A percentile compares a stretch with the other conserved stretches of the same genome.
These are phyloP conservation scores for Rosa lucieae DNA, from an alignment of 306 rosid species.

Conservation along the genomic window DNA sequence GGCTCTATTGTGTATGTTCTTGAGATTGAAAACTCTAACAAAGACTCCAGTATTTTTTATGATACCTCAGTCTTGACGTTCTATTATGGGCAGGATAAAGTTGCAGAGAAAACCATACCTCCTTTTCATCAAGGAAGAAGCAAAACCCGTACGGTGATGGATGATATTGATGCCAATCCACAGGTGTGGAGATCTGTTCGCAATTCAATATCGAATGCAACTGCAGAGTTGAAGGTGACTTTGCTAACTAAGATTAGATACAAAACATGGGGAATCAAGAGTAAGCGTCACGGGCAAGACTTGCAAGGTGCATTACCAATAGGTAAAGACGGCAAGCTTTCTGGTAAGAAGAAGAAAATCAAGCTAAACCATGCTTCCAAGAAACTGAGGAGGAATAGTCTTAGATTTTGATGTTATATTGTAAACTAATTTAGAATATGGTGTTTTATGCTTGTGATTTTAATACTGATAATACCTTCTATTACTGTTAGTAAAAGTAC, in stretches of 20 bases:
- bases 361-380: conserved; percentile 18
- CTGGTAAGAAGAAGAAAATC: conserved; percentile 41
- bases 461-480: not conserved
- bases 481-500: not conserved
- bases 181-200: conserved; percentile 29
- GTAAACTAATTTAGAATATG: not conserved
- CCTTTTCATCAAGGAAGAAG: conserved; percentile 33
- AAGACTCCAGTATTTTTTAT: conserved; percentile 37
- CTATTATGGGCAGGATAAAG: conserved; percentile 36
- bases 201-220: conserved; percentile 40
- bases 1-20: conserved; percentile 31
- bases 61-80: conserved; percentile 32
- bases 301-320: conserved; percentile 29
- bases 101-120: conserved; percentile 35
- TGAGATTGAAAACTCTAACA: conserved; percentile 45
- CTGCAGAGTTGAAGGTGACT: conserved; percentile 40
- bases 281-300: conserved; percentile 39
- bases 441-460: not conserved
- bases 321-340: conserved; percentile 48
- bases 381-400: conserved; percentile 11
- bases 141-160: conserved; percentile 10
- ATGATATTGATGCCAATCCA: conserved; percentile 9
- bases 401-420: not conserved
- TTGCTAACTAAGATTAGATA: conserved; percentile 31
- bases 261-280: conserved; percentile 54